Evolutionary conservation across 306 rosid species (phyloP), one percentile per base, ranked within the genome.

Genomic region (Phaseolus lunatus): DNA sequence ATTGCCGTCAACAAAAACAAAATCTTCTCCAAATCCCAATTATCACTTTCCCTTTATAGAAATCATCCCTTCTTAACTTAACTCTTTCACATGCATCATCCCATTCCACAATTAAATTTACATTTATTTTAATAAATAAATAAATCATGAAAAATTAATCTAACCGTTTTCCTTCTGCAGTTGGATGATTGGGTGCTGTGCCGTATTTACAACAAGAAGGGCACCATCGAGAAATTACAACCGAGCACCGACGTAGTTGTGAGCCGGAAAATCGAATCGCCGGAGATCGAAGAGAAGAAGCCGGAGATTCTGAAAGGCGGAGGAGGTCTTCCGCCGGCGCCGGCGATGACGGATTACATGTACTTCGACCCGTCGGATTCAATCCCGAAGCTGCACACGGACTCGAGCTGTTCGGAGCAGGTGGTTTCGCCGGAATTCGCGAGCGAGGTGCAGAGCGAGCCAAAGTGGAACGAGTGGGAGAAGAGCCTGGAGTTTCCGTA

Each of bases 121-220:
- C 16, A 75, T 29, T n/a, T 15, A 57, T n/a, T 2, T 45, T 41
- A 20, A 33, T 6, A 4, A 22, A 23, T 43, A 26, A 24, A 69
- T 0, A 29, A n/a, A n/a, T n/a, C n/a, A 20, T 14, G 2, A 20
- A 50, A n/a, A 31, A 75, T 22, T 82, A 57, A 90, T 80, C 64
- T 14, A 14, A 83, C 76, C 80, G 68, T 80, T 76, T 23, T 81
- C 75, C 50, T 88, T 86, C 79, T 89, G 68, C 96, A 96, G 99
- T 80, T 96, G 49, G 99, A 96, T 67, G 99, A 96, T 72, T 96
- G 96, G 99, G 99, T 92, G 20, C 87, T 92, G 13, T 96, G 99
- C 73, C 97, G 99, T 2, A 92, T 96, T 69, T 96, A 96, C 90
- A 92, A 96, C 85, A 96, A 96, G 78, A 96, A 96, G 56, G 98